Evolutionary conservation across 2,329 filamentous ascomycete genomes (phyloP), one percentile per base, ranked within the genome.

Genomic region (Pezizomycotina sp.): DNA sequence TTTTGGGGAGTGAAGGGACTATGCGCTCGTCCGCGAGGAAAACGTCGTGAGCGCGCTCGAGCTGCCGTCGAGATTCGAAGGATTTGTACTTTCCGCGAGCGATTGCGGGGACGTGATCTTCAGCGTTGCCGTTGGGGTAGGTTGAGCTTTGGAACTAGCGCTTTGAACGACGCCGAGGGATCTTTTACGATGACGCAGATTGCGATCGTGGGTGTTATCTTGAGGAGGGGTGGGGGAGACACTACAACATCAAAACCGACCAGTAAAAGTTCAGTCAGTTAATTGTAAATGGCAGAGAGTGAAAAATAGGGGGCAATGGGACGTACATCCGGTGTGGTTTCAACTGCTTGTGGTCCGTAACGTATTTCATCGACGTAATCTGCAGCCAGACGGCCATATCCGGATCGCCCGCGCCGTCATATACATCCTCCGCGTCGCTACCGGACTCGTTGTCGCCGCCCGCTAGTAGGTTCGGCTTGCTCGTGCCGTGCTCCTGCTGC

Each of bases 1-100:
- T 64, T 47, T 71, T 69, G 38, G 84, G 81, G 42, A 95, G 66
- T 42, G 68, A 63, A 40, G 68, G 69, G 45, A 74, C 62, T 36
- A 98, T 78, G 31, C 89, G 69, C 54, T 92, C 80, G 56, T 98
- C 89, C 34, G 79, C 86, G 38, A 98, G 67, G 62, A 98, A 95
- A 38, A 95, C 63, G 56, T 95, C 89, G 58, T 93, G 82, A 58
- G 92, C 81, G 27, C 72, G 64, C 45, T 77, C 69, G 22, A 98
- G 69, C 58, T 89, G 81, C 47, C 89, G 69, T 58, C 80, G 74
- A 34, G 72, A 73, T 62, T 98, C 89, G 60, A 81, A 98, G 43
- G 78, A 71, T 63, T 78, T 75, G 67, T 78, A 93, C 62, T 89
- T 86, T 50, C 75, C 62, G 86, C 86, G 50, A 98, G 65, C 59